Evolutionary conservation across 2,329 filamentous ascomycete genomes (phyloP), one percentile per base, ranked within the genome.

Genomic region (Cladosporium halotolerans): DNA sequence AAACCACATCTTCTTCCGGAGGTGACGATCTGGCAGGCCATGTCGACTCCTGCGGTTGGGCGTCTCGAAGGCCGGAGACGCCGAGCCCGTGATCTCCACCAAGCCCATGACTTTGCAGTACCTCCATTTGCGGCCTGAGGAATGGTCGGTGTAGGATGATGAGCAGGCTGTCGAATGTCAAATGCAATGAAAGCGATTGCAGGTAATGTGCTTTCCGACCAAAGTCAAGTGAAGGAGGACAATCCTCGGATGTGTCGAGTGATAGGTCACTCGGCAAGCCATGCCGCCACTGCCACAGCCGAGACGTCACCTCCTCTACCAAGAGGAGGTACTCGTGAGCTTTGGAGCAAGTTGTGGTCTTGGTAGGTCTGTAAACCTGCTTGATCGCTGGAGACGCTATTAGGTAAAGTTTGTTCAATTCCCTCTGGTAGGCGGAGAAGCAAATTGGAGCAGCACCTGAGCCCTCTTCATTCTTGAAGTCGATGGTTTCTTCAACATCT

Each of bases 71-170:
- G 19, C 43, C 46, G 3, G 60, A 54, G 6, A 55, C 52, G 10
- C 47, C 48, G 9, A 54, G 23, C 11, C 48, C 48, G 14, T 51
- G 40, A n/a, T 44, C 48, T 4, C 40, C 45, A 3, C 49, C 19
- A 3, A 55, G 52, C 2, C 43, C 39, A 19, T 53, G 42, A 13
- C 14, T 11, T 13, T 53, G 53, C n/a, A 57, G 14, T 1, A 45
- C 14, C 13, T 69, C 61, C 11, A 70, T 65, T 19, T 71, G 67
- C 43, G 64, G 57, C n/a, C 70, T 68, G 4, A 74, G 55, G 4
- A 73, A 61, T 4, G 73, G 72, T n/a, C 72, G 69, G 56, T 74
- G 69, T 6, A 75, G 60, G 3, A 75, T 67, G 39, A 74, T 72
- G 4, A 72, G 60, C 4, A 74, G 57, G 50, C 72, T 74, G 55